phyloP scores from a whole-genome alignment of 352 stramenopile species.

The Pythium guiyangense region DNA sequence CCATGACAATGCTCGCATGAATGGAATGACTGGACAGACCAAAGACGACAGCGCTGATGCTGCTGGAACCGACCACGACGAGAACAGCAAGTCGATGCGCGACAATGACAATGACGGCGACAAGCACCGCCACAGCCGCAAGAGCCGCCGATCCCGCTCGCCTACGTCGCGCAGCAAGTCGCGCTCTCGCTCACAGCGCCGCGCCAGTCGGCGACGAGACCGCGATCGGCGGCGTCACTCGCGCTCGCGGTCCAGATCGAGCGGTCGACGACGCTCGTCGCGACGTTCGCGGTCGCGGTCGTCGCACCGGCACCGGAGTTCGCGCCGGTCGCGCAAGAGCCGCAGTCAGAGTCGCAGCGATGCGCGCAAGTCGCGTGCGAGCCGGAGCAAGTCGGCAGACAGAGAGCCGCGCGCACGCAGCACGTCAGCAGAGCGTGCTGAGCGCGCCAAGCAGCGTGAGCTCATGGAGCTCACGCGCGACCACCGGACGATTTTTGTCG shows the following conservation, averaged over 20 bases:
- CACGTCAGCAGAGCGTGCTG: conserved; percentile 73
- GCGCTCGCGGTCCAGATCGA: conserved; percentile 19
- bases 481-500: conserved; percentile 96
- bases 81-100: not conserved
- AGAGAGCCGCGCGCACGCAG: conserved; percentile 49
- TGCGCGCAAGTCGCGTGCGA: conserved; percentile 16
- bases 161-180: conserved; percentile 22
- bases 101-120: not conserved
- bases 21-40: not conserved
- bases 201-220: conserved; percentile 23
- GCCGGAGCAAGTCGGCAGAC: conserved; percentile 25
- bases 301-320: conserved; percentile 21
- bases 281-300: conserved; percentile 34
- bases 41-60: conserved; percentile 1
- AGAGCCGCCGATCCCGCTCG: conserved; percentile 32
- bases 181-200: conserved; percentile 26
- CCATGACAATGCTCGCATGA: too few species aligned
- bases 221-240: conserved; percentile 28
- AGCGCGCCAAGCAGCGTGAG: conserved; percentile 78
- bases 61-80: not conserved
- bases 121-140: not conserved
- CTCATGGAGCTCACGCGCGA: conserved; percentile 94
- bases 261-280: conserved; percentile 18
- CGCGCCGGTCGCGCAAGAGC: conserved; percentile 22
- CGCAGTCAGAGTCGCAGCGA: conserved; percentile 17